Base-by-base conservation (phyloP, 805 yeast genomes). In the Lachancea nothofagi region DNA sequence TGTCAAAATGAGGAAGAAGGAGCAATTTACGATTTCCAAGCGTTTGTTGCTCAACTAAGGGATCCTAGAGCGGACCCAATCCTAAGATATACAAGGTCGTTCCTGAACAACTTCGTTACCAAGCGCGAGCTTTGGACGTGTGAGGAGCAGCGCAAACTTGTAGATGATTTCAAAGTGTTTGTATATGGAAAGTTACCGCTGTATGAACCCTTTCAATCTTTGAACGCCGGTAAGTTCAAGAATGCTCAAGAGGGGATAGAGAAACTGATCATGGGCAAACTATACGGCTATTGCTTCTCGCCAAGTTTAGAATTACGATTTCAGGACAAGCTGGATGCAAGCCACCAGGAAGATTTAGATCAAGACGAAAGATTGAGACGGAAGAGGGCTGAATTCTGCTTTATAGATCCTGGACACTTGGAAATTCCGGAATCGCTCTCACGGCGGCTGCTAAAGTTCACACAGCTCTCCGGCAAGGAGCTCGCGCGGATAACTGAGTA, bases 201-300 rank as follows among this genome's bases (percentile, higher is more conserved):
- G 12, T 79, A 69, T 51, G 83, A 82, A 45, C 97, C 97, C 1
- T 90, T 93, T 59, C 71, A 76, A 17, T 65, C 75, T 2, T 71
- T 86, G 67, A 78, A 77, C 13, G 74, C 70, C 2, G 68, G 69
- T 15, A 78, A 74, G 38, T 64, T 84, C 36, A 78, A 71, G 27
- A 87, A 89, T 54, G 80, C 95, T 2, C 67, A 80, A 48, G 97
- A 88, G 51, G 98, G 98, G 0, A 70, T 93, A 51, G 99, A 93
- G 61, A 93, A 93, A 59, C 70, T 93, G 30, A 71, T 94, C 7
- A 86, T 89, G 95, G 89, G 90, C 41, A 71, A 95, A 47, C 62
- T 94, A 2, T 89, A 87, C 58, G 69, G 70, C 1, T 76, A 74
- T 40, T 82, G 90, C 22, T 94, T 83, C 55, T 78, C 97, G 0